phyloP scores from a whole-genome alignment of 139 green algal genomes.

The Zygnema circumcarinatum region DNA sequence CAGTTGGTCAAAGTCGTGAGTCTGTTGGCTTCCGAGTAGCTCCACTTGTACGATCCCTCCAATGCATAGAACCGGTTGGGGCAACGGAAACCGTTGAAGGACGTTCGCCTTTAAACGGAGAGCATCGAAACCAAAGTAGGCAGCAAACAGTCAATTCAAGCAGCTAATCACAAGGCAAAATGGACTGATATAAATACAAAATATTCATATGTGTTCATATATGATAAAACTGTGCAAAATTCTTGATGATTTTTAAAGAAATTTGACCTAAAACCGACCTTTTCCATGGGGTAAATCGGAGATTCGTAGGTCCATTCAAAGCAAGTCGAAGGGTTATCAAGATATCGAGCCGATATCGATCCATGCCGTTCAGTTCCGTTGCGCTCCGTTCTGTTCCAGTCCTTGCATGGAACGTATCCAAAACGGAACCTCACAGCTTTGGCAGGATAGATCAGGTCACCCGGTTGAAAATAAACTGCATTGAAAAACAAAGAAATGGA shows the following conservation, averaged over 20 bases:
- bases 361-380: too few species aligned
- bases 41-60: conserved; percentile 56
- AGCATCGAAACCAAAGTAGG: neutral
- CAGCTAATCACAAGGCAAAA: neutral
- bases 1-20: conserved; percentile 58
- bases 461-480: conserved; percentile 56
- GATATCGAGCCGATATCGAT: too few species aligned
- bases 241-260: neutral
- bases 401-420: conserved; percentile 21
- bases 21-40: conserved; percentile 56
- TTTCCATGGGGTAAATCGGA: conserved; percentile 55
- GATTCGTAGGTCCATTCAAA: conserved; percentile 58
- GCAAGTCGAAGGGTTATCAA: too few species aligned
- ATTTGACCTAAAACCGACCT: conserved; percentile 15
- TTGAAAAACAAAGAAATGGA: conserved; percentile 4
- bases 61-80: conserved; percentile 50
- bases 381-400: too few species aligned
- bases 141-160: neutral
- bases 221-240: neutral
- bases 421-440: conserved; percentile 52
- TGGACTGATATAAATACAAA: neutral
- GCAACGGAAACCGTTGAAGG: conserved; percentile 59
- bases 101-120: conserved; percentile 30
- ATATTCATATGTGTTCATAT: neutral
- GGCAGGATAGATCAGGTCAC: conserved; percentile 56